Conservation (phyloP, 306 rosid genomes). For the Purshia tridentata region DNA sequence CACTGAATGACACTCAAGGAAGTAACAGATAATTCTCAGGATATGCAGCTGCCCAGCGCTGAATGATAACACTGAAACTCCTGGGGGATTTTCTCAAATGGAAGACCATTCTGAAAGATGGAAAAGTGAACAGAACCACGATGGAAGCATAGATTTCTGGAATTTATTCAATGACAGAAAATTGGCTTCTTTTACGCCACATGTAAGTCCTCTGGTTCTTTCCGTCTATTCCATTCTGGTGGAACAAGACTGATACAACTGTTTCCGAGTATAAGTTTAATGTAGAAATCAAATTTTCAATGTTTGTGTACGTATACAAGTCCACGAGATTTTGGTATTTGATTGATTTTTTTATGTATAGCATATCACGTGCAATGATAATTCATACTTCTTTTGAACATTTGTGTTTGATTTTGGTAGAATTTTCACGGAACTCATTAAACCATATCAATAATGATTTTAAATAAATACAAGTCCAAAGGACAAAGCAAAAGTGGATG, state of each 20-base stretch:
- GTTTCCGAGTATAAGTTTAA: neutral
- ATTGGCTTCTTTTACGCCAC: neutral
- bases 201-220: neutral
- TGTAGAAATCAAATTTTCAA: slow-evolving; percentile 11
- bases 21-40: neutral
- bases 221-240: neutral
- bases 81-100: neutral
- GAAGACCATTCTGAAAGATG: neutral
- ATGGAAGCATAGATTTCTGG: neutral
- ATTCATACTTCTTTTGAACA: neutral
- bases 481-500: too few relatives aligned
- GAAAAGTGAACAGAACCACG: neutral
- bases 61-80: neutral
- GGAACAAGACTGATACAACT: neutral
- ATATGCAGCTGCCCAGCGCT: neutral
- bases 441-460: too few relatives aligned
- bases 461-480: too few relatives aligned
- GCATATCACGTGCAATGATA: neutral
- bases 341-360: neutral
- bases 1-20: too few relatives aligned
- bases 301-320: slow-evolving; percentile 10
- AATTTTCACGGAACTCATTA: too few relatives aligned
- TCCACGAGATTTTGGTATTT: neutral
- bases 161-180: neutral
- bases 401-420: neutral